Base-by-base conservation (phyloP, 305 asterid species). In the Fraxinus sp. region DNA sequence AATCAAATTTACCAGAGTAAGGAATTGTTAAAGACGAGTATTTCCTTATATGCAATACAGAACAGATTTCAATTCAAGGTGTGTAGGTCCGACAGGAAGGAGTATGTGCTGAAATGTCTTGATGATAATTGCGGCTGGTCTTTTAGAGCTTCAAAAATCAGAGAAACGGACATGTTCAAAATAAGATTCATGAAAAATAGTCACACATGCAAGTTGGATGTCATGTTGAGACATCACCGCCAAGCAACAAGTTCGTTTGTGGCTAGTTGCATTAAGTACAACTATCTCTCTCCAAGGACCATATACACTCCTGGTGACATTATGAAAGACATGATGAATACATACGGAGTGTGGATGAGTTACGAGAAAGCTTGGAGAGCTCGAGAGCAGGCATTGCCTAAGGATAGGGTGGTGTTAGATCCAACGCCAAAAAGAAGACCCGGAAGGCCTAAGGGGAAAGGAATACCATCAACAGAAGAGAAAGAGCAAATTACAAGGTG, bases 181-280 rank as follows among this genome's bases (percentile, higher is more conserved):
- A 59, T 80, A 28, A 80, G 78, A 80, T 28, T 46, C 71, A 44
- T 80, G 44, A 32, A 46, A 44, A 57, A 80, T 30, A 24, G 37
- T 44, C 83, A 80, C 78, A 71, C 78, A 1, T 80, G 83, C 55
- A 30, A 70, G 3, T 13, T 30, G 49, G 78, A 80, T 39, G 55
- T 70, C 13, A 28, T 22, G 49, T 46, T 44, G 33, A 5, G 74
- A 18, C 32, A 36, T 7, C 73, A 78, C 16, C 52, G 55, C 37
- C 78, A 46, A 49, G 33, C 78, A 30, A 44, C 83, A n/a, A 22
- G 78, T 37, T 62, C 41, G 35, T 20, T 80, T 35, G 20, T 80
- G 66, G 83, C 78, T 70, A 35, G 78, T 80, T 70, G 74, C 71
- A 80, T 71, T 33, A 80, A 35, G 78, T 30, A 80, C 71, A 80